Conservation (phyloP, 2,329 filamentous ascomycete species). For the Ophiostoma himal-ulmi region DNA sequence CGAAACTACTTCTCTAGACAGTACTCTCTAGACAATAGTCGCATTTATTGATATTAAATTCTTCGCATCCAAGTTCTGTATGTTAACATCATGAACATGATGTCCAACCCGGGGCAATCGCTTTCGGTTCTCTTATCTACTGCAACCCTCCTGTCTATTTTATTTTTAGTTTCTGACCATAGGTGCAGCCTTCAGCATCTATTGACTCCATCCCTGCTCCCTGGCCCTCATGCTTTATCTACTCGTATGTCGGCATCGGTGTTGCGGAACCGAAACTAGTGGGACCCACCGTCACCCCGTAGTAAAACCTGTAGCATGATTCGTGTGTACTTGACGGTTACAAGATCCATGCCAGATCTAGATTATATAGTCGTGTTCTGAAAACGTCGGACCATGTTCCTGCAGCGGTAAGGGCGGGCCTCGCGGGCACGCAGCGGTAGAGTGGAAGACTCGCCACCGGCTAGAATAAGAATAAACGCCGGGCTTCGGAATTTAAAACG, state of each 20-base stretch:
- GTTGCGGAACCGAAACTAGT: conserved; percentile 2
- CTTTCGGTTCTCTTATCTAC: too few species aligned
- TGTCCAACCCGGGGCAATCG: too few species aligned
- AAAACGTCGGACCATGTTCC: not conserved
- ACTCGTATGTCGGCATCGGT: not conserved
- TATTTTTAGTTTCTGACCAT: too few species aligned
- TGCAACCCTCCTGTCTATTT: too few species aligned
- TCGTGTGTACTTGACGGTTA: not conserved
- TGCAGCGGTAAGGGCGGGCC: not conserved
- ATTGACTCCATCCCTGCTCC: too few species aligned
- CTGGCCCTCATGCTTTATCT: not conserved
- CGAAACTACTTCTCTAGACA: too few species aligned
- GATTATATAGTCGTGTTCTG: not conserved
- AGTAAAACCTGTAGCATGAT: not conserved
- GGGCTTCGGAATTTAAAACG: not conserved
- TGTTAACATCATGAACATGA: too few species aligned
- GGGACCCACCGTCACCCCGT: not conserved
- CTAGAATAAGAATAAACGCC: not conserved
- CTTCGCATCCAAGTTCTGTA: too few species aligned
- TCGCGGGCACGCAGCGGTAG: not conserved
- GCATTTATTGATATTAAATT: too few species aligned
- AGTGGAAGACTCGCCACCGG: not conserved
- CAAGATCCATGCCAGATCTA: not conserved
- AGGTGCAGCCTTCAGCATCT: too few species aligned
- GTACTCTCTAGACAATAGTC: too few species aligned